Conservation (phyloP, 2,329 filamentous ascomycete genomes). For the Magnaporthiopsis rhizophila region DNA sequence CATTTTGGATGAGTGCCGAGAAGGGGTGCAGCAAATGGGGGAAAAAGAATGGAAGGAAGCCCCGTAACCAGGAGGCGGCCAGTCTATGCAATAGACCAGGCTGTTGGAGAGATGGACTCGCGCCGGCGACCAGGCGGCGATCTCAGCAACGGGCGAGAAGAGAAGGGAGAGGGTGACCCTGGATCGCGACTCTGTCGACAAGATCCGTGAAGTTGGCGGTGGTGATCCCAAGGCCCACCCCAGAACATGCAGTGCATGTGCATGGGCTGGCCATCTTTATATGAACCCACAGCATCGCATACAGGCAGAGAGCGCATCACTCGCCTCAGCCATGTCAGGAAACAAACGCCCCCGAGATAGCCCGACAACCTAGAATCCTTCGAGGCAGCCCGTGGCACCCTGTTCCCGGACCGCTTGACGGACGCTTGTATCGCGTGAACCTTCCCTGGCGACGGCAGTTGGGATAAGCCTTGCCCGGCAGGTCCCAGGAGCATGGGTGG, state of each 20-base stretch:
- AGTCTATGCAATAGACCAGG: conserved; percentile 3
- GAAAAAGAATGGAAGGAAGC: background rate
- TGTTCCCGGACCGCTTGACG: background rate
- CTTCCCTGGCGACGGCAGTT: background rate
- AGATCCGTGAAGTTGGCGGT: conserved; percentile 4
- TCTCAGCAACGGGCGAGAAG: background rate
- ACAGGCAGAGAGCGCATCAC: background rate
- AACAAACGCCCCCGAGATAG: background rate
- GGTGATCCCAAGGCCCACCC: background rate
- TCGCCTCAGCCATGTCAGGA: background rate
- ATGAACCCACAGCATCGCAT: background rate
- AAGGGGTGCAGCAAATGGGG: background rate
- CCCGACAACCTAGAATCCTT: background rate
- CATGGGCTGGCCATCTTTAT: background rate
- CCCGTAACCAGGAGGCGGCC: background rate
- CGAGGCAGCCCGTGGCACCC: background rate
- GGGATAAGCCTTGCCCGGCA: background rate
- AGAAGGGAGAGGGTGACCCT: background rate
- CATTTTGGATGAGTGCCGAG: conserved; percentile 30
- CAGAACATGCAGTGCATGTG: background rate
- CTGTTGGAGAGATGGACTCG: background rate
- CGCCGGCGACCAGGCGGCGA: conserved; percentile 3
- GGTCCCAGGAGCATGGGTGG: background rate
- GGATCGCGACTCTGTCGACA: conserved; percentile 4
- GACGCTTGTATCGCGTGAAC: background rate